Base-by-base conservation (phyloP, 148 eudicot species). In the Salicornia ramosissima region DNA sequence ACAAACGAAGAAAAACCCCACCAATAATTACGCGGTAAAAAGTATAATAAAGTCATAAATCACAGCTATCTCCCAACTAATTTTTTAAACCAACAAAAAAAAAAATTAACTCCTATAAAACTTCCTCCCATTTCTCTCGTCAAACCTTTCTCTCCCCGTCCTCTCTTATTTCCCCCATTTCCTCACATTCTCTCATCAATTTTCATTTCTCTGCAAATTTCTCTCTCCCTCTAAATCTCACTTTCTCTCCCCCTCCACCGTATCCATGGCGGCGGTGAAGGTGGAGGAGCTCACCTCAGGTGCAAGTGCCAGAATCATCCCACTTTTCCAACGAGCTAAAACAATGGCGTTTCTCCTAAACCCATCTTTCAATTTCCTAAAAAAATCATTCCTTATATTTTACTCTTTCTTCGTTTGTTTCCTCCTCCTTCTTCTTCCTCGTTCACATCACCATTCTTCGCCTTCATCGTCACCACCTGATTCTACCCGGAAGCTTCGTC, bases 211-310 rank as follows among this genome's bases (percentile, higher is more conserved):
- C 52, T 50, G 16, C 59, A 54, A 22, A 2, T 57, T 24, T 45
- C 34, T 4, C 14, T 13, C 16, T 14, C 19, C 19, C 19, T 15
- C 19, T 12, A 46, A 12, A 12, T 36, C 40, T 36, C 50, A 14
- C 16, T 46, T n/a, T 30, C 69, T 69, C 69, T 62, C 61, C 73
- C 7, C 78, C 43, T 10, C 40, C 31, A 3, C 19, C 33, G 28
- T 13, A 14, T 14, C 58, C 47, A 22, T 28, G 25, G 81, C 78
- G 81, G 83, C 70, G 74, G 82, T 76, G 76, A 79, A 75, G 77
- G 79, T 79, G 85, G 91, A 86, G 67, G 96, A 94, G 87, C 87
- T 94, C 0, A 94, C 98, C 6, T 90, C 97, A 62, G 99, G 99
- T 5, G 99, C 99, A 15, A 90, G 97, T 81, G 77, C 83, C 34